These are phyloP conservation scores for Astrephomene gubernaculifera DNA, from an alignment of 139 green algal genomes.

Conservation along the genomic window DNA sequence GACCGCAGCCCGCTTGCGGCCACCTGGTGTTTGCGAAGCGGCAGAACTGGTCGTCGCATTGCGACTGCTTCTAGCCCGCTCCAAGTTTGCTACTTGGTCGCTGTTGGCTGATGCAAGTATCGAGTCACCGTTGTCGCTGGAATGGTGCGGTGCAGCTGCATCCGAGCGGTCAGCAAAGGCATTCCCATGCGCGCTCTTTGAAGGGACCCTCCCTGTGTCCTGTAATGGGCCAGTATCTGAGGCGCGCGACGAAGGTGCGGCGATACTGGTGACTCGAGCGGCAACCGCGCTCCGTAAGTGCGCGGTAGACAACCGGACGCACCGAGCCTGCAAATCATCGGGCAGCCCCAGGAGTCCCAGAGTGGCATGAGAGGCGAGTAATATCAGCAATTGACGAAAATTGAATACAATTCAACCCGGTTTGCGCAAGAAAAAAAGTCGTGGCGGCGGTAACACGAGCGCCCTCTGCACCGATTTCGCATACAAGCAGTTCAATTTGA, in stretches of 20 bases:
- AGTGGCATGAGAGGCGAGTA: too few relatives aligned
- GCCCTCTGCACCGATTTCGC: too few relatives aligned
- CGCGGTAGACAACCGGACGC: not conserved
- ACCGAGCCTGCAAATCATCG: not conserved
- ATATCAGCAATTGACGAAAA: too few relatives aligned
- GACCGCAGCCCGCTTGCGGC: not conserved
- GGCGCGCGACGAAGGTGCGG: not conserved
- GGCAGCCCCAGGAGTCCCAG: not conserved
- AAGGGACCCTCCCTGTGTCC: not conserved
- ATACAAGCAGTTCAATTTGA: too few relatives aligned
- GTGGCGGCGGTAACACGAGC: too few relatives aligned
- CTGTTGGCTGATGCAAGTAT: not conserved
- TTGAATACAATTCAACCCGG: too few relatives aligned
- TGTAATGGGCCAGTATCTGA: not conserved
- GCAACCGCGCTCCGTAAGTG: not conserved
- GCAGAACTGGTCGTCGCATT: constrained; percentile 7
- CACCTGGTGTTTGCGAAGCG: not conserved
- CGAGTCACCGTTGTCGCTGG: not conserved
- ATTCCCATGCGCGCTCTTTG: not conserved
- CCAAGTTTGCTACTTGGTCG: not conserved
- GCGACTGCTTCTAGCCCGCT: constrained; percentile 6
- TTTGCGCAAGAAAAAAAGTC: too few relatives aligned
- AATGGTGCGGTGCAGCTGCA: not conserved
- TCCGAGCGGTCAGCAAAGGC: not conserved
- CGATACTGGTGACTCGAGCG: not conserved